phyloP scores from a whole-genome alignment of 306 rosid genomes.

The Boehmeria nivea region DNA sequence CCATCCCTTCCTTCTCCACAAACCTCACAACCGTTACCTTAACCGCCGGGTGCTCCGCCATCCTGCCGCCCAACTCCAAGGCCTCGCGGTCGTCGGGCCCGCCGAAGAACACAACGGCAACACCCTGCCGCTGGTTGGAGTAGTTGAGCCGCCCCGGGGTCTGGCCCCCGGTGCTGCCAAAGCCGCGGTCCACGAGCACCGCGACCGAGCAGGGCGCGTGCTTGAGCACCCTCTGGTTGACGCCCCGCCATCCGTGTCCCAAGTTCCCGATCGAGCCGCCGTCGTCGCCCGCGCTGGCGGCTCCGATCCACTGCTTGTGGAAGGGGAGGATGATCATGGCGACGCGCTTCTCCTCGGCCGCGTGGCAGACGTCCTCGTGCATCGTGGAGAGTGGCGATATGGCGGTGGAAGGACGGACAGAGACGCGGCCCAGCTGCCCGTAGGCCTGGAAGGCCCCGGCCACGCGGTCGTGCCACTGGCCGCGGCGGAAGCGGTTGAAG shows the following conservation, averaged over 20 bases:
- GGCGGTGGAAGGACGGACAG: conserved; percentile 56
- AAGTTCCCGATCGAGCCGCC: conserved; percentile 29
- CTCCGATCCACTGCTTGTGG: conserved; percentile 49
- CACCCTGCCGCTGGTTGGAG: no score
- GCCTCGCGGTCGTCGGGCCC: conserved; percentile 89
- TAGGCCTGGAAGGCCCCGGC: conserved; percentile 54
- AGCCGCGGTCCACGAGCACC: conserved; percentile 70
- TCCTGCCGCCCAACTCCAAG: conserved; percentile 49
- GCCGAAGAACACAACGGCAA: conserved; percentile 50
- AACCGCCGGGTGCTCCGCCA: conserved; percentile 62
- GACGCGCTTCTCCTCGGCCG: conserved; percentile 62
- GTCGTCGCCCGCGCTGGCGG: conserved; percentile 5
- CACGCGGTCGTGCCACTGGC: conserved; percentile 41
- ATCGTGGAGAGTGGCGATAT: conserved; percentile 62
- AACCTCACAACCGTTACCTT: conserved; percentile 41
- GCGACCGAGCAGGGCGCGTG: conserved; percentile 72
- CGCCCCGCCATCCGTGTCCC: conserved; percentile 66
- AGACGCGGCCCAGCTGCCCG: conserved; percentile 54
- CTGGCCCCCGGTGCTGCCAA: conserved; percentile 14
- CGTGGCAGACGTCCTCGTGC: conserved; percentile 75
- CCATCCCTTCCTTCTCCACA: conserved; percentile 18
- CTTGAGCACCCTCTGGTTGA: conserved; percentile 64
- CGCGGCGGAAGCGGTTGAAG: conserved; percentile 37
- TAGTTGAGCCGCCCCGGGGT: conserved; percentile 16
- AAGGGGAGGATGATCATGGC: conserved; percentile 69